Conservation (phyloP, 1,284 basidiomycete genomes). For the Heterobasidion occidentale region DNA sequence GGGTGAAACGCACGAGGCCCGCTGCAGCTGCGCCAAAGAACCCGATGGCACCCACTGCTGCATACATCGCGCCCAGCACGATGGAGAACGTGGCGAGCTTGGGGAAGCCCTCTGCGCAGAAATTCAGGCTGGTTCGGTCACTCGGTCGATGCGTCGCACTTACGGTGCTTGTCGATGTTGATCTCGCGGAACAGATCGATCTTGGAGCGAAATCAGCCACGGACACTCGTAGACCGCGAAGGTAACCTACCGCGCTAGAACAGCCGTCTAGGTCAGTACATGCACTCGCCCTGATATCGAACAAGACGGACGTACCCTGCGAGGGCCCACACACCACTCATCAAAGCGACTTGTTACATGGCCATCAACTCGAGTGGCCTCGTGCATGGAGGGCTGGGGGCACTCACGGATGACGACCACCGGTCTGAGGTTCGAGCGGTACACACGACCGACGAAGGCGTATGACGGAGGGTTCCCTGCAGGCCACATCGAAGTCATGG, state of each 20-base stretch:
- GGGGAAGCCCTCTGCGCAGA: conserved; percentile 30
- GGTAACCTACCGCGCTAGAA: conserved; percentile 41
- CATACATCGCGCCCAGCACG: conserved; percentile 50
- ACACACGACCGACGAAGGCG: conserved; percentile 47
- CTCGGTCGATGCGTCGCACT: conserved; percentile 16
- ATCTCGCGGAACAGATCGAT: conserved; percentile 53
- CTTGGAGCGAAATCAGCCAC: conserved; percentile 22
- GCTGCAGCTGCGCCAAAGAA: conserved; percentile 50
- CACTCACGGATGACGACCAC: conserved; percentile 47
- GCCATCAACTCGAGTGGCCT: background rate
- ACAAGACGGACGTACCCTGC: conserved; percentile 39
- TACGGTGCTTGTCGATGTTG: conserved; percentile 38
- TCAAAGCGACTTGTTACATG: conserved; percentile 21
- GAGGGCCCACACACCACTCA: conserved; percentile 47
- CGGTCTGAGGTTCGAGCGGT: conserved; percentile 48
- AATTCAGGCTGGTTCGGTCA: background rate
- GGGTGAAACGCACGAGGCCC: conserved; percentile 35
- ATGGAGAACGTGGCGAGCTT: conserved; percentile 54
- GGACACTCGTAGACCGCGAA: background rate
- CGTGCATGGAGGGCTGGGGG: background rate
- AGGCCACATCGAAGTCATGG: background rate
- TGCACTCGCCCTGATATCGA: conserved; percentile 1
- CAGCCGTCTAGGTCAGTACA: conserved; percentile 3
- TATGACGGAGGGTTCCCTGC: conserved; percentile 50
- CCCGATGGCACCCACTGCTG: conserved; percentile 45